Evolutionary conservation across 768 basidiomycete genomes (phyloP).

Genomic region (Lentinula guzmanii): DNA sequence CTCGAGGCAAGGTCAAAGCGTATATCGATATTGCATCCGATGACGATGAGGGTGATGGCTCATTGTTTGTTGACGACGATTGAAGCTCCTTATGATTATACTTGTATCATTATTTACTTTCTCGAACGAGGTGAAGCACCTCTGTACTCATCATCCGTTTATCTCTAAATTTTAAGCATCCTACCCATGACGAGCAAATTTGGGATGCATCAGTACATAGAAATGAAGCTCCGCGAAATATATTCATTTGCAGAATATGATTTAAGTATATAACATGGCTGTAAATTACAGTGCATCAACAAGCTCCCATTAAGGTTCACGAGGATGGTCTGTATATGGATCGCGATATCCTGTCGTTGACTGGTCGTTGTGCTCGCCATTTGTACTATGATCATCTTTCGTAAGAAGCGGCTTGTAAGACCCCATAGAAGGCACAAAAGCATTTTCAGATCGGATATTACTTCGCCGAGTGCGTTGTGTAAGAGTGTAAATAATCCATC

Average conservation of each 20-base stretch:
- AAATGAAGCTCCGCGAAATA: no score
- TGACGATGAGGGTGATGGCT: constrained; percentile 39
- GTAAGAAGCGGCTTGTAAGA: neutral
- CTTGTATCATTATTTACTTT: neutral
- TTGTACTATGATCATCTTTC: neutral
- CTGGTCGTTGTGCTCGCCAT: neutral
- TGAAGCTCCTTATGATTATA: constrained; percentile 1
- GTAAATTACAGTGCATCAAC: no score
- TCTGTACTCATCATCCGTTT: no score
- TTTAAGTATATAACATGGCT: no score
- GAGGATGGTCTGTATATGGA: neutral
- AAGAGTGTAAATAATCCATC: neutral
- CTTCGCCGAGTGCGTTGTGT: neutral
- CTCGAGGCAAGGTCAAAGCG: constrained; percentile 45
- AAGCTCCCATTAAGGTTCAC: neutral
- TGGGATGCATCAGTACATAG: no score
- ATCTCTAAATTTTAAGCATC: no score
- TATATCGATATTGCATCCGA: constrained; percentile 57
- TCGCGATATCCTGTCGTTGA: neutral
- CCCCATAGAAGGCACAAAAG: neutral
- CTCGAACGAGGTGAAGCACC: no score
- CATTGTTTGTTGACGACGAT: constrained; percentile 42
- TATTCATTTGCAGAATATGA: no score
- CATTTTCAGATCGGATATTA: neutral
- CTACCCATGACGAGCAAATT: no score